Evolutionary conservation across 768 basidiomycete genomes (phyloP).

Genomic region (button mushroom (Agaricus bisporus)): DNA sequence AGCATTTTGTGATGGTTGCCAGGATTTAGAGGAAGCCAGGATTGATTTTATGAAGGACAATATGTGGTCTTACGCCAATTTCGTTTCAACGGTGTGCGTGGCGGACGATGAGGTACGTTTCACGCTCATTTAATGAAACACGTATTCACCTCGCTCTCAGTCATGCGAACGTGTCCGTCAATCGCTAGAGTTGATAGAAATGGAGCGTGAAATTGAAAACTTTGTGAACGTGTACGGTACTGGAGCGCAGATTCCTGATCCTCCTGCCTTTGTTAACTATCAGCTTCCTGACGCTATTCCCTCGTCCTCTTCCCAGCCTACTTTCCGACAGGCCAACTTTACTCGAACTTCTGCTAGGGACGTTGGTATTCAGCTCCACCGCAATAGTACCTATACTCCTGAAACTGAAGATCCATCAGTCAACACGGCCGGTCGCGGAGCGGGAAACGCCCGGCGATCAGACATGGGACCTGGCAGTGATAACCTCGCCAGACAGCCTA

Average conservation of each 20-base stretch:
- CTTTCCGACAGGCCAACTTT: conserved; percentile 55
- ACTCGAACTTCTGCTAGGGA: conserved; percentile 37
- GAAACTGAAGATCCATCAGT: conserved; percentile 38
- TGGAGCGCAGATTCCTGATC: conserved; percentile 81
- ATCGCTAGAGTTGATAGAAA: conserved; percentile 83
- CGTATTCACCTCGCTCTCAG: conserved; percentile 31
- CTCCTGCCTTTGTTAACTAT: conserved; percentile 84
- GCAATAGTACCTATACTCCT: conserved; percentile 11
- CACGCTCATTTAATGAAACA: not conserved
- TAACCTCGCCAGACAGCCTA: conserved; percentile 26
- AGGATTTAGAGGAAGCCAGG: conserved; percentile 95
- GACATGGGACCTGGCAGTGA: conserved; percentile 25
- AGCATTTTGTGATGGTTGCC: conserved; percentile 87
- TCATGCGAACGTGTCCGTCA: conserved; percentile 88
- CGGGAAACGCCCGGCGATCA: conserved; percentile 36
- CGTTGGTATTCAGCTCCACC: conserved; percentile 14
- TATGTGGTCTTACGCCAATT: conserved; percentile 94
- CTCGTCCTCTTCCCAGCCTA: conserved; percentile 48
- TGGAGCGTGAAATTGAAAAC: conserved; percentile 80
- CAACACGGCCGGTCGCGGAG: conserved; percentile 70
- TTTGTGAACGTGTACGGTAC: conserved; percentile 90
- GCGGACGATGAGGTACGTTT: conserved; percentile 83
- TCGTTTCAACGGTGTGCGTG: conserved; percentile 93
- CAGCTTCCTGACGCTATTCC: conserved; percentile 59
- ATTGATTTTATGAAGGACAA: conserved; percentile 92